These are phyloP conservation scores for Pezizomycotina sp. DNA, from an alignment of 2,329 filamentous ascomycete species.

Conservation along the genomic window DNA sequence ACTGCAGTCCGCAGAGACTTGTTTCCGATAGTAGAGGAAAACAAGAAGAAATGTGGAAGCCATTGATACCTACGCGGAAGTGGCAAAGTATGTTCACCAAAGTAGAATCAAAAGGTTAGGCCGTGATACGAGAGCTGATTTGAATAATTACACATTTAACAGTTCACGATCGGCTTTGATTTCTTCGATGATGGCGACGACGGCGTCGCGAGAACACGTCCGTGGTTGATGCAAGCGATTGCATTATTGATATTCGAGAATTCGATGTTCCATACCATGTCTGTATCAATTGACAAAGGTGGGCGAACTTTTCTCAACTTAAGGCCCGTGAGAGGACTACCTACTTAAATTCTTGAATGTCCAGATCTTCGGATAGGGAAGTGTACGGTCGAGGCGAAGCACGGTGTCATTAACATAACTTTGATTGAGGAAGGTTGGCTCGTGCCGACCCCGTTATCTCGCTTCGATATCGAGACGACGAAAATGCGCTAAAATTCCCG, in stretches of 20 bases:
- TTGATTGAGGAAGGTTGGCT: conserved; percentile 73
- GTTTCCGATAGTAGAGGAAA: conserved; percentile 84
- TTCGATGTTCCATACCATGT: conserved; percentile 99
- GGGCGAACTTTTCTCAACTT: conserved; percentile 22
- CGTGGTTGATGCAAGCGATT: conserved; percentile 83
- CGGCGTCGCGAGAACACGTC: conserved; percentile 51
- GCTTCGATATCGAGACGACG: conserved; percentile 98
- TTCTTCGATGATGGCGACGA: conserved; percentile 87
- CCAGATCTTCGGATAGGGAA: conserved; percentile 92
- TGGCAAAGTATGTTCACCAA: conserved; percentile 51
- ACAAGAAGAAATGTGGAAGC: conserved; percentile 90
- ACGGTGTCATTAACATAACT: conserved; percentile 66
- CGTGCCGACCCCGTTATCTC: conserved; percentile 95
- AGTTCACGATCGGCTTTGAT: conserved; percentile 70
- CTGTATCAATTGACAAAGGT: conserved; percentile 89
- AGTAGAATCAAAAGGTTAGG: not conserved
- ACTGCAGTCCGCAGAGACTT: conserved; percentile 67
- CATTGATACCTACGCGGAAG: conserved; percentile 96
- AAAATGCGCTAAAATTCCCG: conserved; percentile 95
- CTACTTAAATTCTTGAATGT: too few relatives aligned
- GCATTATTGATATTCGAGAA: conserved; percentile 94
- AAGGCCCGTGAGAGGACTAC: too few relatives aligned
- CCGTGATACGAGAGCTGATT: not conserved
- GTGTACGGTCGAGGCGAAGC: conserved; percentile 84
- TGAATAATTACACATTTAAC: conserved; percentile 9